Base-by-base conservation (phyloP, 2,329 filamentous ascomycete species). In the Lojkania enalia region DNA sequence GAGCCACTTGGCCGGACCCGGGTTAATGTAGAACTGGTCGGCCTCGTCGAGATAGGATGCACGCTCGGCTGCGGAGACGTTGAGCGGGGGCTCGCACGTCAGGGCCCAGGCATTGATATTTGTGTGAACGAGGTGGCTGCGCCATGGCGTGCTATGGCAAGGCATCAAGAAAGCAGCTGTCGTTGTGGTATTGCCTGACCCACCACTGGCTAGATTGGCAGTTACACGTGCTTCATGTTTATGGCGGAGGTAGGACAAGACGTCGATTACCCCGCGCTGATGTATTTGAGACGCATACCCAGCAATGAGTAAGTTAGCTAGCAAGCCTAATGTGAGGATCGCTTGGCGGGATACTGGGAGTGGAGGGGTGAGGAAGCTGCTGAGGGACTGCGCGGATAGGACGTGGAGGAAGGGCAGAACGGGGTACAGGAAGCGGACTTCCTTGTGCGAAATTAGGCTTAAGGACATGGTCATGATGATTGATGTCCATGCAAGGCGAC, bases 131-230 rank as follows among this genome's bases (percentile, higher is more conserved):
- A 97, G 79, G 62, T 95, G 88, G 13, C 87, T 90, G 60, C 91
- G 87, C 92, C 94, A 97, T 2, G 94, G 92, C 0, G 92, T 97
- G 54, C 87, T 88, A 75, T 99, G 94, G 72, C 94, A 99, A 7
- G 94, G 94, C 80, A 91, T 95, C 18, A 99, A 79, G 72, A 97
- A 96, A 15, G 87, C 86, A 23, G 85, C 75, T 2, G 79, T 79
- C 20, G 79, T 78, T 20, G 37, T 57, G 53, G 20, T 39, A 25
- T 35, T 49, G 33, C 43, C 16, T n/a, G 7, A 23, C 3, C 25
- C 38, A 27, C 9, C 20, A 91, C 78, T 88, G 92, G 52, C 46
- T 16, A 60, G 45, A 38, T 20, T 49, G 31, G 35, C 6, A 54
- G 39, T 39, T 5, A 54, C 54, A 46, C 52, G 55, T n/a, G 53